These are phyloP conservation scores for Cryptococcus neoformans DNA, from an alignment of 1,284 basidiomycete species.

Conservation along the genomic window DNA sequence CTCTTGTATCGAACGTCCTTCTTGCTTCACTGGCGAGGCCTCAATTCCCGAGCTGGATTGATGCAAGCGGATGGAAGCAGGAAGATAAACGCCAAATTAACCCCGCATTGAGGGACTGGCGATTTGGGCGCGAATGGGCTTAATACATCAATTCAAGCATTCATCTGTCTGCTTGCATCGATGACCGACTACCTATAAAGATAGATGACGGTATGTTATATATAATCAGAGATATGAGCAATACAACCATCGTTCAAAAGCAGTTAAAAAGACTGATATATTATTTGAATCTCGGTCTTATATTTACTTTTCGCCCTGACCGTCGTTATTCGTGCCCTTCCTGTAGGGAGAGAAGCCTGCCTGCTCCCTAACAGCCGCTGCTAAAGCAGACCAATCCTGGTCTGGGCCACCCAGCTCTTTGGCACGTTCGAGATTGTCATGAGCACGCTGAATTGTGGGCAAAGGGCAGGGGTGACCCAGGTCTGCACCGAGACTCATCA, in stretches of 20 bases:
- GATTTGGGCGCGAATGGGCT: not conserved
- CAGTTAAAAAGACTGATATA: too few relatives aligned
- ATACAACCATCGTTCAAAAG: not conserved
- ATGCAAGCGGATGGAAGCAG: slow-evolving; percentile 33
- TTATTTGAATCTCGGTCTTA: not conserved
- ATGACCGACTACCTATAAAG: too few relatives aligned
- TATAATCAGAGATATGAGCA: not conserved
- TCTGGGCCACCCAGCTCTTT: slow-evolving; percentile 22
- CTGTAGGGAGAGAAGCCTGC: slow-evolving; percentile 23
- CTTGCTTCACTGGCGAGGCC: slow-evolving; percentile 44
- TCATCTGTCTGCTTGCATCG: too few relatives aligned
- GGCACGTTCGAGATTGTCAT: slow-evolving; percentile 25
- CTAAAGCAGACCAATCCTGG: slow-evolving; percentile 28
- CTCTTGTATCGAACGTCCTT: slow-evolving; percentile 37
- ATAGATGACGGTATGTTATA: too few relatives aligned
- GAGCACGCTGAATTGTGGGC: slow-evolving; percentile 27
- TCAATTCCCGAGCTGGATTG: slow-evolving; percentile 46
- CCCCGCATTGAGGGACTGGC: slow-evolving; percentile 35
- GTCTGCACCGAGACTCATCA: slow-evolving; percentile 22
- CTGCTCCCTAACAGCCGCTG: slow-evolving; percentile 19
- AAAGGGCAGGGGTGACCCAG: slow-evolving; percentile 24
- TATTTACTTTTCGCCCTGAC: not conserved
- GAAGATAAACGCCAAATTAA: slow-evolving; percentile 37
- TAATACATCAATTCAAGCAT: not conserved
- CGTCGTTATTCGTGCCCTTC: slow-evolving; percentile 9